Evolutionary conservation across 2,329 filamentous ascomycete genomes (phyloP), one percentile per base, ranked within the genome.

Genomic region (Xylaria hypoxylon): DNA sequence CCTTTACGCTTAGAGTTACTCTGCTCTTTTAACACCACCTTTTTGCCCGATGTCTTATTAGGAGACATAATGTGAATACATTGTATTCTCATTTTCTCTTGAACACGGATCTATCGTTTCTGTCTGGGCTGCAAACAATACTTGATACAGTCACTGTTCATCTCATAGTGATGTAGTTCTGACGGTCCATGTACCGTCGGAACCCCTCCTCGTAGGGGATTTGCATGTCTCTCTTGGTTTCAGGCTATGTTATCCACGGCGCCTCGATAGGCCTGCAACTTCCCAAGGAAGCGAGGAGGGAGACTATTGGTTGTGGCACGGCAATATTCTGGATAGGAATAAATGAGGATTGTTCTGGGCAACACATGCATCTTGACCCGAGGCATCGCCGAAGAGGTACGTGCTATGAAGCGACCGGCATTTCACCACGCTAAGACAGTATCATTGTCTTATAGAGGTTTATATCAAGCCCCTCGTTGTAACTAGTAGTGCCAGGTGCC

Each of bases 31-130:
- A 24, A 47, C 4, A 22, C 13, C 17, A 15, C 2, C 3, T 7
- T 38, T 24, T 57, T 56, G 26, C n/a, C 13, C n/a, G 7, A 22
- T 51, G 26, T 59, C 38, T 33, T 1, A 44, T 42, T n/a, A 51
- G 42, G 35, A 42, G 7, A 19, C 2, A 1, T 13, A 22, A 40
- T 33, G 17, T 5, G 33, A 22, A 40, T 3, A 40, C 10, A 6
- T 15, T 17, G 2, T 19, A 45, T 7, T 38, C 24, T 13, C 17
- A 24, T 2, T 28, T 28, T 1, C 8, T 26, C 2, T 50, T 8
- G 6, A 26, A 5, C 31, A 48, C 15, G 15, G 15, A 38, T 17
- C 17, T 59, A 17, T 48, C 19, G 4, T 59, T 28, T 24, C 22
- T 19, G 2, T 6, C 11, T 8, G 6, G n/a, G 19, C 28, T 22